These are phyloP conservation scores for Chrysopogon serrulatus DNA, from an alignment of 176 grass and related monocot species.

Conservation along the genomic window DNA sequence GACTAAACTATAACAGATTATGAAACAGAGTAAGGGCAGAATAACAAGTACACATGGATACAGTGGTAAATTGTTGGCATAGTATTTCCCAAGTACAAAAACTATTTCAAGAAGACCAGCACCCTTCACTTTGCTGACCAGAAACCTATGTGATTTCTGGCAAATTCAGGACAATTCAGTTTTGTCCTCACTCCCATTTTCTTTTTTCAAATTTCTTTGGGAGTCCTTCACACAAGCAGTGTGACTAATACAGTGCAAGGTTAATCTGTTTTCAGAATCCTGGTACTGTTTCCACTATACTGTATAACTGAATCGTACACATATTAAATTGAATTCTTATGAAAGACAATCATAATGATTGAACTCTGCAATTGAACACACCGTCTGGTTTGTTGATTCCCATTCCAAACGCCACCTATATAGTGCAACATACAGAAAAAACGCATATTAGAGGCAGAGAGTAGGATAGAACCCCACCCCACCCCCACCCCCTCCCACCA, in stretches of 20 bases:
- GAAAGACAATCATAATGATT: conserved; percentile 17
- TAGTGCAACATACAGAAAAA: not conserved
- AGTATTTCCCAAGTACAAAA: not conserved
- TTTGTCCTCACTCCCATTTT: not conserved
- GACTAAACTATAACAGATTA: not conserved
- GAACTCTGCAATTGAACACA: conserved; percentile 34
- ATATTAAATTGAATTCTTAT: not conserved
- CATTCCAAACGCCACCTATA: conserved; percentile 95
- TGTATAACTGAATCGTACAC: conserved; percentile 22
- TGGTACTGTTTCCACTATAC: not conserved
- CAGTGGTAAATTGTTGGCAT: not conserved
- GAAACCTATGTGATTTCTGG: not conserved
- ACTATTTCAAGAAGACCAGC: not conserved
- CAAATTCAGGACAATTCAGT: not conserved
- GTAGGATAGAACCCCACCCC: not conserved
- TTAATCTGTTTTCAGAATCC: not conserved
- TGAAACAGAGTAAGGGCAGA: not conserved
- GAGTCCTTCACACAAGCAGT: not conserved
- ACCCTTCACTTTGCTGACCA: not conserved
- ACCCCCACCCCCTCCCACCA: too few relatives aligned
- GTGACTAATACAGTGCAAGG: not conserved
- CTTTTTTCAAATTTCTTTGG: not conserved
- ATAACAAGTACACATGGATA: not conserved
- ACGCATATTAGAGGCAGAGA: not conserved
- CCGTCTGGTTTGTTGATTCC: conserved; percentile 98